phyloP scores from a whole-genome alignment of 2,329 filamentous ascomycete genomes.

The Intubia oerlemansii region DNA sequence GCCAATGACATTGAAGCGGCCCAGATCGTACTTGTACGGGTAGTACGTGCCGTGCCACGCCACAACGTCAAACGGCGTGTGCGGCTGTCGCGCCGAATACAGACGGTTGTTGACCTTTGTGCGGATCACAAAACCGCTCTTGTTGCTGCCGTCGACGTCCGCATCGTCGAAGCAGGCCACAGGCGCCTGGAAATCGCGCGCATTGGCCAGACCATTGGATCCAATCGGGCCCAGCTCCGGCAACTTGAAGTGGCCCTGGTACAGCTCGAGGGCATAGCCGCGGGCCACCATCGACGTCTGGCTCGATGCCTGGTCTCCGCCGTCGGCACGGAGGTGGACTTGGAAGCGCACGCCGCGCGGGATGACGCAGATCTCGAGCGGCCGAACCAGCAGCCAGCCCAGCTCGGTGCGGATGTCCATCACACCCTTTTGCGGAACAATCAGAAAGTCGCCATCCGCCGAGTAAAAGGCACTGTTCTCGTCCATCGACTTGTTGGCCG shows the following conservation, averaged over 20 bases:
- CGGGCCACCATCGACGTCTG: constrained; percentile 20
- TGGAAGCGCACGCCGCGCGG: constrained; percentile 55
- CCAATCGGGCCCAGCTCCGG: constrained; percentile 56
- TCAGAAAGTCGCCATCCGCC: constrained; percentile 58
- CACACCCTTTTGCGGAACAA: constrained; percentile 53
- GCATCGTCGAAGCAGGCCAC: constrained; percentile 44
- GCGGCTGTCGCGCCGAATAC: constrained; percentile 41
- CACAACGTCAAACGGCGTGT: constrained; percentile 57
- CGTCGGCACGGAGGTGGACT: constrained; percentile 36
- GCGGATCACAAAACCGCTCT: constrained; percentile 23
- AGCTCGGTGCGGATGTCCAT: constrained; percentile 63
- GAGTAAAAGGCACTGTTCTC: constrained; percentile 62
- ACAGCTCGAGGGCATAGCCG: constrained; percentile 58
- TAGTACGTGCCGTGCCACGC: constrained; percentile 67
- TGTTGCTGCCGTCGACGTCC: constrained; percentile 21
- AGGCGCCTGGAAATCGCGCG: constrained; percentile 54
- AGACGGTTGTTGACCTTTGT: constrained; percentile 47
- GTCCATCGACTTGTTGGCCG: constrained; percentile 58
- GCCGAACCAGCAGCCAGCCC: constrained; percentile 51
- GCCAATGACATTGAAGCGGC: constrained; percentile 55
- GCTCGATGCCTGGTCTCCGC: no score
- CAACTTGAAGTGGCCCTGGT: constrained; percentile 49
- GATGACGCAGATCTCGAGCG: constrained; percentile 58
- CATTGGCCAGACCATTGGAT: constrained; percentile 53
- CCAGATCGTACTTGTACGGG: constrained; percentile 65